Evolutionary conservation across 371 early-diverging fungal species (phyloP), one percentile per base, ranked within the genome.

Genomic region (Rhizopus microsporus): DNA sequence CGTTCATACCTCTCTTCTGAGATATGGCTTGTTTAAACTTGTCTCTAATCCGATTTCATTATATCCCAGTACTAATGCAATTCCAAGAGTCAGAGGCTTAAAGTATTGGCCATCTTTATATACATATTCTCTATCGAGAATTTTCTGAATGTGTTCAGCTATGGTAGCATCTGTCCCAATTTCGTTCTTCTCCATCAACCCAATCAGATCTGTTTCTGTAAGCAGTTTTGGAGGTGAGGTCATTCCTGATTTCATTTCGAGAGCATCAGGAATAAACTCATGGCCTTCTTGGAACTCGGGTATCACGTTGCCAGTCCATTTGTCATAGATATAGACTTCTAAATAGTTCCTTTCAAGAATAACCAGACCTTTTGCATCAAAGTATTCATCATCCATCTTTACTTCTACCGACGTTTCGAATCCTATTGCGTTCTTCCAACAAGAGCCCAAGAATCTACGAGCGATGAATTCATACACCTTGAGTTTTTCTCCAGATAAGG

Each of bases 121-220:
- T 0, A 87, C 91, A 72, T 99, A 99, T 40, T 92, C 85, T 42
- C 99, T 86, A 6, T 90, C 92, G 5, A 90, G 83, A 29, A 99
- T 92, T 59, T 90, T 99, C 60, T 97, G 93, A 63, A 99, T 99
- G 59, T 99, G 99, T 42, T 99, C 98, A 33, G 95, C 95, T 47
- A 99, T 99, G 0, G 99, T 99, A 0, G 99, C 99, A 73, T 99
- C 99, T 3, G 99, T 99, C 4, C 99, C 99, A 45, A 99, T 99
- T 30, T 98, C 98, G 65, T 95, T 91, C 71, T 92, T 90, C 71
- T 99, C 98, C 99, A 99, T 99, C 35, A 94, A 67, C 2, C 81
- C 77, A 67, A 99, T 98, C 37, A 99, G 83, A 13, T 99, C 99
- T 7, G 92, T 82, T 63, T 99, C 99, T 0, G 93, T 93, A 39